These are phyloP conservation scores for Coelastrella sp. DNA, from an alignment of 139 green algal genomes.

Conservation along the genomic window DNA sequence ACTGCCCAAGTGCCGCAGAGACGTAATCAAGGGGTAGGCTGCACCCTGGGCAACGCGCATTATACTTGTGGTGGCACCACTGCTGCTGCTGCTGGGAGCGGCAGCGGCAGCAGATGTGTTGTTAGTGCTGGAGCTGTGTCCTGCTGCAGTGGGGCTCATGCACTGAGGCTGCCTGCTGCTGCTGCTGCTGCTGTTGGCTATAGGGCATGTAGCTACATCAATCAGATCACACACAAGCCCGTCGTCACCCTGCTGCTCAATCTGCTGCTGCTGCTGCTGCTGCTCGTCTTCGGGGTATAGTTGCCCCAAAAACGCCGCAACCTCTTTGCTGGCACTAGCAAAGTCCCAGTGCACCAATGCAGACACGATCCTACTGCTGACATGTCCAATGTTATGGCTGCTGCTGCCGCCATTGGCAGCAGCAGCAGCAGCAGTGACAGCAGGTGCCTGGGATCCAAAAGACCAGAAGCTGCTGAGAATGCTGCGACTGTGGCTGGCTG, in stretches of 20 bases:
- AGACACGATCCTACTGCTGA: conserved; percentile 1
- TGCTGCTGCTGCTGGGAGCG: background rate
- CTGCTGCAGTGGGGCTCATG: background rate
- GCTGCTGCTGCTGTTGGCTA: conserved; percentile 15
- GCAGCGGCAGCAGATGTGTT: background rate
- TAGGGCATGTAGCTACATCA: background rate
- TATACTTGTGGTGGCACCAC: conserved; percentile 44
- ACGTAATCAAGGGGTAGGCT: conserved; percentile 15
- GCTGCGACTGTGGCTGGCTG: background rate
- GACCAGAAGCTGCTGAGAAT: conserved; percentile 17
- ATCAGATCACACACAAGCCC: background rate
- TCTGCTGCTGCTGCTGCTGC: conserved; percentile 28
- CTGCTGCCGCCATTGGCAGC: conserved; percentile 11
- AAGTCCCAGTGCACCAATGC: conserved; percentile 4
- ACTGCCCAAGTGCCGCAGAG: background rate
- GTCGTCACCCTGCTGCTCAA: background rate
- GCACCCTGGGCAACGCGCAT: conserved; percentile 49
- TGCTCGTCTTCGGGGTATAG: background rate
- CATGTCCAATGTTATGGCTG: background rate
- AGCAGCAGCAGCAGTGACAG: background rate
- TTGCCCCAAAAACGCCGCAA: conserved; percentile 17
- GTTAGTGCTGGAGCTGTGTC: conserved; percentile 9
- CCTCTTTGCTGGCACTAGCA: background rate
- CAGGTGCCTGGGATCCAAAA: background rate
- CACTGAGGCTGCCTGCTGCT: background rate